Evolutionary conservation across 768 basidiomycete genomes (phyloP).

Genomic region (Suillus fuscotomentosus): DNA sequence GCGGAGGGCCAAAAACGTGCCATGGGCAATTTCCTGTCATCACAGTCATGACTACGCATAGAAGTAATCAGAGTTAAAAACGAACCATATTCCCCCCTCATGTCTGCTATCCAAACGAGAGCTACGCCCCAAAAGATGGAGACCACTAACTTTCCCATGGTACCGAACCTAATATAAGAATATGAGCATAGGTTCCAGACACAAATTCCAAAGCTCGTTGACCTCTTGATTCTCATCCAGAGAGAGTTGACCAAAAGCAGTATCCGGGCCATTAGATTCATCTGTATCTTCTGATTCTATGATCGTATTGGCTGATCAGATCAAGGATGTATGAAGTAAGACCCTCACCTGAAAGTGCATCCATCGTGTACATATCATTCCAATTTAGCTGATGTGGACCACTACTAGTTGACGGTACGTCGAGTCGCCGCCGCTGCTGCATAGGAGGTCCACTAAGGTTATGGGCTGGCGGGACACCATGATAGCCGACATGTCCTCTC

Average conservation of each 20-base stretch:
- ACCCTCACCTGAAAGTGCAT: conserved; percentile 32
- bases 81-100: conserved; percentile 67
- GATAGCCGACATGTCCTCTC: conserved; percentile 18
- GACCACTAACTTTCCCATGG: conserved; percentile 75
- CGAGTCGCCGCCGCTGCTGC: conserved; percentile 47
- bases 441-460: conserved; percentile 35
- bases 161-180: conserved; percentile 64
- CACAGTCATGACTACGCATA: conserved; percentile 13
- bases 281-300: conserved; percentile 39
- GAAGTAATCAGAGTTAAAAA: conserved; percentile 15
- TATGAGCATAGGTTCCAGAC: background rate
- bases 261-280: conserved; percentile 43
- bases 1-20: conserved; percentile 71
- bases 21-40: conserved; percentile 66
- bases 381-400: conserved; percentile 41
- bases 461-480: conserved; percentile 20
- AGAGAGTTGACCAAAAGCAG: conserved; percentile 68
- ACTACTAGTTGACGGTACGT: conserved; percentile 17
- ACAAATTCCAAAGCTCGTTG: conserved; percentile 2
- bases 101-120: conserved; percentile 66
- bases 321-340: conserved; percentile 10
- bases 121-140: conserved; percentile 69
- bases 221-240: conserved; percentile 79
- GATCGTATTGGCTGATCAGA: conserved; percentile 14
- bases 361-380: conserved; percentile 62